These are phyloP conservation scores for Chalara sp. DNA, from an alignment of 2,329 filamentous ascomycete species.

Conservation along the genomic window DNA sequence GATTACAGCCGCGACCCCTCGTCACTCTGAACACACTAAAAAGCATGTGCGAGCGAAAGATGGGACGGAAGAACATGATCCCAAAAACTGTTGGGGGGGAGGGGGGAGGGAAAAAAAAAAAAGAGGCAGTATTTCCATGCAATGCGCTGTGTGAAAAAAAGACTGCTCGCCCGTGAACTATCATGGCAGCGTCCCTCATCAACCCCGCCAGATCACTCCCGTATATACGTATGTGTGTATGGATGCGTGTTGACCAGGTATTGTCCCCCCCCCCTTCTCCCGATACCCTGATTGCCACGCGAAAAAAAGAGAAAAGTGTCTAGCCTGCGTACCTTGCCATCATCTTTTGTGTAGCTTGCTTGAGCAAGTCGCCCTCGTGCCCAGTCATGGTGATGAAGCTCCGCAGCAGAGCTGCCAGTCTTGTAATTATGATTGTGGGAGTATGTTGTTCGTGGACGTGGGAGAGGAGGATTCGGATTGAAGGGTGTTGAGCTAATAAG, in stretches of 20 bases:
- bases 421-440: background rate
- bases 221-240: too few species aligned
- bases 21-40: constrained; percentile 17
- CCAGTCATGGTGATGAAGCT: constrained; percentile 19
- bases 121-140: too few species aligned
- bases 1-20: constrained; percentile 19
- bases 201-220: too few species aligned
- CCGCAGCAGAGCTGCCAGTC: constrained; percentile 8
- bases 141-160: too few species aligned
- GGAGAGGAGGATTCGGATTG: background rate
- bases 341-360: constrained; percentile 29
- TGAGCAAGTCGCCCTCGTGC: constrained; percentile 27
- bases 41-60: background rate
- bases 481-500: background rate
- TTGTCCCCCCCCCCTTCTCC: too few species aligned
- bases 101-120: too few species aligned
- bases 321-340: constrained; percentile 26
- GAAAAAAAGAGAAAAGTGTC: background rate
- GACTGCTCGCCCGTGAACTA: too few species aligned
- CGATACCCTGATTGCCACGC: background rate
- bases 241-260: too few species aligned
- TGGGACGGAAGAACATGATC: background rate
- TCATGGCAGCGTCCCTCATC: too few species aligned
- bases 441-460: background rate
- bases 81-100: too few species aligned